A percentile compares a stretch with the other conserved stretches of the same genome.
phyloP scores from a whole-genome alignment of 257 asterid genomes.

The Echium plantagineum region DNA sequence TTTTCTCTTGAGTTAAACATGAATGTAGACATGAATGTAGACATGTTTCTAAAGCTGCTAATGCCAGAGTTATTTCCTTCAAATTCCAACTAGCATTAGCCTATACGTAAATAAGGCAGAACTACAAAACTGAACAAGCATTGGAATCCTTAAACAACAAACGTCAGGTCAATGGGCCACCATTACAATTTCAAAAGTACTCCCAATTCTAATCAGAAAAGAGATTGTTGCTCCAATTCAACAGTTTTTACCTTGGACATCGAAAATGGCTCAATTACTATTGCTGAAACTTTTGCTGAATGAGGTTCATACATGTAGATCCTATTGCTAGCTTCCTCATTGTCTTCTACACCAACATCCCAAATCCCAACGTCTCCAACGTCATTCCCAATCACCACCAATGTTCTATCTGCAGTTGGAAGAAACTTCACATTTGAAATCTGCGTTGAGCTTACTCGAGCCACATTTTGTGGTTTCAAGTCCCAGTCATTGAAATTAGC shows the following conservation, averaged over 20 bases:
- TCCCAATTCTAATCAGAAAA: background rate
- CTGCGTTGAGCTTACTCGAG: conserved; percentile 64
- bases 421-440: conserved; percentile 52
- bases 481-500: conserved; percentile 18
- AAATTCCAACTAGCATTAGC: too few species aligned
- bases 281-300: conserved; percentile 67
- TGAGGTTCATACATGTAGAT: conserved; percentile 64
- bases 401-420: conserved; percentile 44
- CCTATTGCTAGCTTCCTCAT: conserved; percentile 43
- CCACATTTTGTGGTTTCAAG: conserved; percentile 53
- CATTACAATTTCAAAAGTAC: background rate
- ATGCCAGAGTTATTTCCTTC: background rate
- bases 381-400: conserved; percentile 70
- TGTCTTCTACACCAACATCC: conserved; percentile 24
- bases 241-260: background rate
- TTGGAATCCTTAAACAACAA: conserved; percentile 28
- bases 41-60: background rate
- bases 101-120: too few species aligned
- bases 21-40: too few species aligned
- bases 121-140: conserved; percentile 28
- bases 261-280: conserved; percentile 10
- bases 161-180: background rate
- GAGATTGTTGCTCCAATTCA: background rate
- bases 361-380: conserved; percentile 78
- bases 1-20: too few species aligned